phyloP scores from a whole-genome alignment of 352 stramenopile genomes.

The Saprolegnia parasitica region DNA sequence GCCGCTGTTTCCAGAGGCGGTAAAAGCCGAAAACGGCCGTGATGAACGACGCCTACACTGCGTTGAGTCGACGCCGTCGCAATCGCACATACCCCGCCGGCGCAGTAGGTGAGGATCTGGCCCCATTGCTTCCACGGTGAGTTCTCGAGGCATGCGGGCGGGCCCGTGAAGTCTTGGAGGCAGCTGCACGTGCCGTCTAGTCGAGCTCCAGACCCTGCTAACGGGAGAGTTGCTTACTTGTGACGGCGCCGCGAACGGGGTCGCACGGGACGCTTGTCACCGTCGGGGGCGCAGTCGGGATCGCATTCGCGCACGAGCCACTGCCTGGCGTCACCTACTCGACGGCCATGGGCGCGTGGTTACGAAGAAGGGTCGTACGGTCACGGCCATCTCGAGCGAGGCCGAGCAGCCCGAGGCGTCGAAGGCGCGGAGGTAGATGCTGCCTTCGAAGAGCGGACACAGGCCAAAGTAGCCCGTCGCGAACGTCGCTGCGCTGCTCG shows the following conservation, averaged over 20 bases:
- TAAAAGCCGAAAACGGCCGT: slow-evolving; percentile 28
- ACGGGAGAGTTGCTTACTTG: not conserved
- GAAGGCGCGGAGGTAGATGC: slow-evolving; percentile 22
- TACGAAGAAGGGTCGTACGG: not conserved
- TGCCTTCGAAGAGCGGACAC: slow-evolving; percentile 21
- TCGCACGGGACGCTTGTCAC: slow-evolving; percentile 8
- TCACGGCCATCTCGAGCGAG: slow-evolving; percentile 20
- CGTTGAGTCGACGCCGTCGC: not conserved
- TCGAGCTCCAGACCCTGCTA: not conserved
- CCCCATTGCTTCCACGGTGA: slow-evolving; percentile 27
- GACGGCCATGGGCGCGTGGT: not conserved
- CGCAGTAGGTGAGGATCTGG: slow-evolving; percentile 27
- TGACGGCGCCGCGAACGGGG: slow-evolving; percentile 17
- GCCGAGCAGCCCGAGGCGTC: slow-evolving; percentile 3
- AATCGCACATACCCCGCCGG: slow-evolving; percentile 14
- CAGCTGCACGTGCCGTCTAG: slow-evolving; percentile 27
- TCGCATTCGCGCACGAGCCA: slow-evolving; percentile 1
- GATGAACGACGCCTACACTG: slow-evolving; percentile 17
- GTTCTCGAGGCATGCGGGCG: slow-evolving; percentile 14
- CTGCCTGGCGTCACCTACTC: slow-evolving; percentile 24
- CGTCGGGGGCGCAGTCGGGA: not conserved
- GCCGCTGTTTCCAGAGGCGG: slow-evolving; percentile 21
- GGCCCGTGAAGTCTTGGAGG: slow-evolving; percentile 17
- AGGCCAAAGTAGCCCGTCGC: slow-evolving; percentile 4
- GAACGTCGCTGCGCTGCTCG: not conserved